phyloP scores from a whole-genome alignment of 78 protist species.

The Emiliania huxleyi region DNA sequence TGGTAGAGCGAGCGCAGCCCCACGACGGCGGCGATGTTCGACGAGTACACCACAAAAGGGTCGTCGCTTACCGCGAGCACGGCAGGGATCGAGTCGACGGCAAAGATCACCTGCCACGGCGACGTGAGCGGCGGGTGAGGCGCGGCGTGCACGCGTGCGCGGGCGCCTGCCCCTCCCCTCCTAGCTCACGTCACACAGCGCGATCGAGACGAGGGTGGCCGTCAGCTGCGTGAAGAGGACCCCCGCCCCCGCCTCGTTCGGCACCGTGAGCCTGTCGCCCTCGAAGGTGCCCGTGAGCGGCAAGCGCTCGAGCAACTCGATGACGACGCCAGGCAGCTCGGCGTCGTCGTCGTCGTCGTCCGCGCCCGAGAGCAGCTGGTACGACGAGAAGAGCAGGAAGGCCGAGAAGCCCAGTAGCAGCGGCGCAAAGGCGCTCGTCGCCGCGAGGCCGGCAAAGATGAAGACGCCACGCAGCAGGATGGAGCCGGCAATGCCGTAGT shows the following conservation, averaged over 20 bases:
- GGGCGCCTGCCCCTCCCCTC: neutral
- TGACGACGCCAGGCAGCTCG: neutral
- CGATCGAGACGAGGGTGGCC: neutral
- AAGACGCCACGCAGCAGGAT: neutral
- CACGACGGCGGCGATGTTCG: slow-evolving; percentile 35
- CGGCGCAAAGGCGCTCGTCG: neutral
- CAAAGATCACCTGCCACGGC: neutral
- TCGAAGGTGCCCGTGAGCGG: neutral
- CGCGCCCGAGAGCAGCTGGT: neutral
- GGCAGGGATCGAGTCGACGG: slow-evolving; percentile 49
- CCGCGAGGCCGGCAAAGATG: neutral
- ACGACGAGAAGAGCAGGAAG: neutral
- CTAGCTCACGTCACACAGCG: neutral
- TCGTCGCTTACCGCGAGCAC: slow-evolving; percentile 44
- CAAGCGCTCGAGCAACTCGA: neutral
- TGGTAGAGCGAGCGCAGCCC: neutral
- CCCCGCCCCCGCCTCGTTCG: neutral
- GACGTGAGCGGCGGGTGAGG: neutral
- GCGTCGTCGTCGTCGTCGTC: neutral
- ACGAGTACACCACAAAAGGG: slow-evolving; percentile 35
- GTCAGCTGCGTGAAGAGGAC: neutral
- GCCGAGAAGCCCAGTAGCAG: neutral
- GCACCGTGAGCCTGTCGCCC: neutral
- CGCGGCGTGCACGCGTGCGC: neutral
- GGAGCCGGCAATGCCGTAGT: neutral